Conservation (phyloP, 306 rosid genomes). For the Ormosia semicastrata region DNA sequence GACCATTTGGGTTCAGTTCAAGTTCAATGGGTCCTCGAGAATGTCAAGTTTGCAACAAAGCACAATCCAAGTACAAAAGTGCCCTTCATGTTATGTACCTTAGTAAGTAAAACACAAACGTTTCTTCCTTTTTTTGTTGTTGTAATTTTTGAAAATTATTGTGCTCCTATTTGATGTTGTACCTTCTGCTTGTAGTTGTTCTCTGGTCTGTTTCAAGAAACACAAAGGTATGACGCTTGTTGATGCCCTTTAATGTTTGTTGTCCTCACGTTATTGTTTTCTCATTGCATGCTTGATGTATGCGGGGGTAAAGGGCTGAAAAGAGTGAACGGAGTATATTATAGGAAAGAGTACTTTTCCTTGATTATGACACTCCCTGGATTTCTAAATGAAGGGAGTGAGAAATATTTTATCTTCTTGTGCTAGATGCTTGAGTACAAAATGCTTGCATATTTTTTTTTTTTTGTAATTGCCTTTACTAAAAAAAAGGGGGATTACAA, state of each 20-base stretch:
- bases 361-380: not conserved
- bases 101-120: constrained; percentile 41
- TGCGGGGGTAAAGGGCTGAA: not conserved
- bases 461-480: too few relatives aligned
- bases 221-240: constrained; percentile 65
- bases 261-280: not conserved
- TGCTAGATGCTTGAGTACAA: constrained; percentile 1
- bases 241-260: not conserved
- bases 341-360: not conserved
- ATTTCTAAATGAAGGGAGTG: constrained; percentile 7
- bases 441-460: not conserved
- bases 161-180: constrained; percentile 17
- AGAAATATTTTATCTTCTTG: not conserved
- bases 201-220: constrained; percentile 73
- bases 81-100: constrained; percentile 71
- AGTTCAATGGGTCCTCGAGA: constrained; percentile 59
- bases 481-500: too few relatives aligned
- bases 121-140: not conserved
- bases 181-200: constrained; percentile 51
- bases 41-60: constrained; percentile 72
- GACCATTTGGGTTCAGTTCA: not conserved
- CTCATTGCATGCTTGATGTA: constrained; percentile 9
- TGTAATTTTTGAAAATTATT: not conserved
- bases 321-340: not conserved
- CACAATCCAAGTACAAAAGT: constrained; percentile 81